Conservation (phyloP, 1,284 basidiomycete genomes). For the Microstroma glucosiphilum region DNA sequence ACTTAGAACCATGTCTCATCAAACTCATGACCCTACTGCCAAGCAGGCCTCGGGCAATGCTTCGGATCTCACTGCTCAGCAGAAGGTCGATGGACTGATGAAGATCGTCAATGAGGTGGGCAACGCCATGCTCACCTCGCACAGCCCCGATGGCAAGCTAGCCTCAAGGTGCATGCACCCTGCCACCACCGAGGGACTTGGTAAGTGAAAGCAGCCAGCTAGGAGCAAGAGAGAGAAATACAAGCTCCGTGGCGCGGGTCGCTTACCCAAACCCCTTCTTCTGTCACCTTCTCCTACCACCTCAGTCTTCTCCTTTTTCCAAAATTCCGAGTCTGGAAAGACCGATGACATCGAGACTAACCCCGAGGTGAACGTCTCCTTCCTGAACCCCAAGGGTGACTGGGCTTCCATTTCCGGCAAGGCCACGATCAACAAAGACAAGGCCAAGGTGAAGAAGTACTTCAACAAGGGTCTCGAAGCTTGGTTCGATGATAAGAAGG, state of each 20-base stretch:
- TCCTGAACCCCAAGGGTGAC: constrained; percentile 66
- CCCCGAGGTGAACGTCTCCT: constrained; percentile 51
- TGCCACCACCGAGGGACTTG: constrained; percentile 57
- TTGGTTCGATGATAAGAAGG: constrained; percentile 81
- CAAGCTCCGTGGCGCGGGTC: too few species aligned
- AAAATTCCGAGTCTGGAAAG: constrained; percentile 42
- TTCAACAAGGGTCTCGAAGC: constrained; percentile 52
- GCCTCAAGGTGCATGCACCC: constrained; percentile 81
- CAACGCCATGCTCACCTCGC: constrained; percentile 69
- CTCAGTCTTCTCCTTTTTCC: constrained; percentile 28
- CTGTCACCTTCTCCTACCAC: neutral
- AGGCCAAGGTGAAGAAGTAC: constrained; percentile 40
- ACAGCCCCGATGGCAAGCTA: constrained; percentile 65
- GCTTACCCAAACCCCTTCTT: too few species aligned
- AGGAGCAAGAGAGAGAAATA: too few species aligned
- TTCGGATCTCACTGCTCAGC: neutral
- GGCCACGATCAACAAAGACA: constrained; percentile 56
- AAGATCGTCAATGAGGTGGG: constrained; percentile 32
- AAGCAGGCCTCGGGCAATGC: constrained; percentile 3
- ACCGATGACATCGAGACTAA: constrained; percentile 32
- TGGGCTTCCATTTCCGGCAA: constrained; percentile 80
- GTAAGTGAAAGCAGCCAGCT: constrained; percentile 20
- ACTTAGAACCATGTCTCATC: neutral
- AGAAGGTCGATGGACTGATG: constrained; percentile 16
- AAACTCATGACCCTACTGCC: constrained; percentile 8